Base-by-base conservation (phyloP, 306 rosid species). In the Vicia sativa region DNA sequence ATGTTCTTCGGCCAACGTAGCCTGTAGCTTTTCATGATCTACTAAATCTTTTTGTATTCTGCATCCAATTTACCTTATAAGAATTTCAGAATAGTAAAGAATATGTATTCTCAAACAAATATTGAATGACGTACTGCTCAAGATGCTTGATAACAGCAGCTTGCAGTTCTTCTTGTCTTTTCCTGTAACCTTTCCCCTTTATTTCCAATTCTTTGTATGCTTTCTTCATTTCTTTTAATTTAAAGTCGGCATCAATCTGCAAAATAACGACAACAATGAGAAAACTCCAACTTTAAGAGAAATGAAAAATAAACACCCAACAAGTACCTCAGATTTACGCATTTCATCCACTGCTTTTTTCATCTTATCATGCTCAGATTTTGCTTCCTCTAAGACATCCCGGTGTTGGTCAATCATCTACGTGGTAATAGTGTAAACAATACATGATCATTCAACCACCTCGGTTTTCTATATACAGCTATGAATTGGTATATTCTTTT, bases 201-300 rank as follows among this genome's bases (percentile, higher is more conserved):
- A 77, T 35, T 74, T 90, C 98, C 77, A 85, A 74, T 67, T 90
- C 99, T 71, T 79, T 88, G 74, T 37, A 88, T 66, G 74, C 77
- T 82, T 78, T 88, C 85, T 93, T 93, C 95, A 77, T 75, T 58
- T 93, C 98, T 77, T 90, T 87, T 75, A 90, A 78, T 85, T 90
- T 90, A 64, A 70, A 93, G 60, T 90, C 97, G 11, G 90, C 87
- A 55, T 93, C 96, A 75, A 90, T 97, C 97, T 93, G 76, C 54
- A 65, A 75, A 72, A 69, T 44, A 48, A 67, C 41, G 4, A 67
- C 43, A 21, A 48, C 65, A 19, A 48, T 70, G 38, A 78, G 75
- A 71, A 70, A 64, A 71, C 10, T 29, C 31, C 50, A 43, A 12
- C 45, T 16, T 57, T 2, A 72, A 61, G 60, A 46, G 45, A 37